These are phyloP conservation scores for Lactuca saligna DNA, from an alignment of 129 eudicot genomes.

Conservation along the genomic window DNA sequence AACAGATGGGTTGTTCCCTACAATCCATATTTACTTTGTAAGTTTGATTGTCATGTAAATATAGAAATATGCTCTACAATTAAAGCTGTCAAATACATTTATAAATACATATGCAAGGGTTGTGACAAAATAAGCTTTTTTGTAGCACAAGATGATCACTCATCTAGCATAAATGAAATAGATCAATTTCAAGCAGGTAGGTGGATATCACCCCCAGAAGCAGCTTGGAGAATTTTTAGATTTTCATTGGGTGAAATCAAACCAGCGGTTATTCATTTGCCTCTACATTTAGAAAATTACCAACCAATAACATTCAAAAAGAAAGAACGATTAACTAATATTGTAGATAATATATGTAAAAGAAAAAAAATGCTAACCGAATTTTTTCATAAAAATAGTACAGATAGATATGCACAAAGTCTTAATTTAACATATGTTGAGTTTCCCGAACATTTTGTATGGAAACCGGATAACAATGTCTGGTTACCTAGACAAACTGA, in stretches of 20 bases:
- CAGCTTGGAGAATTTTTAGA: not conserved
- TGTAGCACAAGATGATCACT: not conserved
- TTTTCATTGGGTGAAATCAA: not conserved
- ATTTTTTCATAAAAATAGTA: no score
- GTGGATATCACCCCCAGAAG: not conserved
- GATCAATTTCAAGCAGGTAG: not conserved
- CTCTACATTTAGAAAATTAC: no score
- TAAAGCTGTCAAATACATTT: constrained; percentile 15
- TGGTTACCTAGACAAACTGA: no score
- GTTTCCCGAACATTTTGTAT: no score
- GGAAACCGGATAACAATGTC: no score
- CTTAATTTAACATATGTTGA: no score
- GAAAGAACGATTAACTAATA: no score
- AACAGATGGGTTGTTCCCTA: constrained; percentile 32
- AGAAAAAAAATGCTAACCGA: no score
- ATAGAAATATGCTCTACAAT: constrained; percentile 23
- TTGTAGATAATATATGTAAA: no score
- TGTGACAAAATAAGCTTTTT: not conserved
- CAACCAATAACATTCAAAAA: no score
- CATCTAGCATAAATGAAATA: not conserved
- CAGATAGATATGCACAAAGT: no score
- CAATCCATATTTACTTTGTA: not conserved
- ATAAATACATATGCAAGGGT: constrained; percentile 28
- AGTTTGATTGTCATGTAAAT: constrained; percentile 25
- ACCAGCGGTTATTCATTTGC: no score